Percentiles rank a stretch among this genome's conserved stretches.
Evolutionary conservation across 2,329 filamentous ascomycete species (phyloP).

Genomic region (Colletotrichum nymphaeae): DNA sequence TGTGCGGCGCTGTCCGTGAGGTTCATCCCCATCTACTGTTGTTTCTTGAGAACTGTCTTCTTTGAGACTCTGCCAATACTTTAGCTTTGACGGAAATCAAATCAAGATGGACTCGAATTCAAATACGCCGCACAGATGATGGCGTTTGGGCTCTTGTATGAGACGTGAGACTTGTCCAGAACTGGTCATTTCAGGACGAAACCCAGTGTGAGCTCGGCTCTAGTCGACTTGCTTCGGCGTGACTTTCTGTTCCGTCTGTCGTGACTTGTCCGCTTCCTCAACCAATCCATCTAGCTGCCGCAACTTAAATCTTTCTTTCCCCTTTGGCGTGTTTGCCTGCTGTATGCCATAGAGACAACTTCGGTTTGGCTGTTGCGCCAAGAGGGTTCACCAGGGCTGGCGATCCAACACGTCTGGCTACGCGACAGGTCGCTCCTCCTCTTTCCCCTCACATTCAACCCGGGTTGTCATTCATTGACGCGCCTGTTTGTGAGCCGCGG

Average conservation of each 20-base stretch:
- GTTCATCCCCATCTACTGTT: slow-evolving; percentile 21
- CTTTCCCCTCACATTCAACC: slow-evolving; percentile 5
- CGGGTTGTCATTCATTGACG: slow-evolving; percentile 12
- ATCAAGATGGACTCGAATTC: slow-evolving; percentile 5
- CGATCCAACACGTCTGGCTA: slow-evolving; percentile 25
- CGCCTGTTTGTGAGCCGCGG: slow-evolving; percentile 25
- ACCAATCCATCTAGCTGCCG: background rate
- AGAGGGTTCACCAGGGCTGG: slow-evolving; percentile 12
- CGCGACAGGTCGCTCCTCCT: slow-evolving; percentile 20
- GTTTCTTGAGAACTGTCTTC: background rate
- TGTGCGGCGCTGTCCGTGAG: slow-evolving; percentile 7
- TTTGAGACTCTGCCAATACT: slow-evolving; percentile 6
- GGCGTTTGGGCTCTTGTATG: slow-evolving; percentile 32
- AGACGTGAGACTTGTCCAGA: slow-evolving; percentile 31
- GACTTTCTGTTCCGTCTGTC: background rate
- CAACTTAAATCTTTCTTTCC: slow-evolving; percentile 9
- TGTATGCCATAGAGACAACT: background rate
- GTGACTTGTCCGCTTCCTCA: slow-evolving; percentile 3
- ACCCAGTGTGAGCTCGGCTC: slow-evolving; percentile 13
- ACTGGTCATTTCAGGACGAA: slow-evolving; percentile 23
- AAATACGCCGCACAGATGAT: slow-evolving; percentile 30
- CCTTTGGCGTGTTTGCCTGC: background rate
- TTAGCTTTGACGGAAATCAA: slow-evolving; percentile 7
- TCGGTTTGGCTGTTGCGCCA: slow-evolving; percentile 19
- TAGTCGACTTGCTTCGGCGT: background rate